A percentile compares a stretch with the other conserved stretches of the same genome.
phyloP scores from a whole-genome alignment of 1,284 basidiomycete species.

The Heterobasidion occidentale region DNA sequence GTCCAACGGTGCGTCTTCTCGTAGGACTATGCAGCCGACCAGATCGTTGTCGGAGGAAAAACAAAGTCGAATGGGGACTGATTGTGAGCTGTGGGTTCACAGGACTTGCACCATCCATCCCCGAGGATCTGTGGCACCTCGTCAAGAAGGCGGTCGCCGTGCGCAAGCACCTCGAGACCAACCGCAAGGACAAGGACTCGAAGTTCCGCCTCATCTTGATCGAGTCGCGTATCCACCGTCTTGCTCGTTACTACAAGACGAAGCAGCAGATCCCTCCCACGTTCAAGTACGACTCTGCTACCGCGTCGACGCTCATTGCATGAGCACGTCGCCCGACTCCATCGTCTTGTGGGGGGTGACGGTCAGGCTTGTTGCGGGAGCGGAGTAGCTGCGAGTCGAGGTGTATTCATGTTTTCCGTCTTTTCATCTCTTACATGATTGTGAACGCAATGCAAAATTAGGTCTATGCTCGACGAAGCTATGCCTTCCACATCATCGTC shows the following conservation, averaged over 20 bases:
- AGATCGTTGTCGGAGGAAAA: neutral
- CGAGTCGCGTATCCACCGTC: slow-evolving; percentile 97
- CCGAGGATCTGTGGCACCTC: slow-evolving; percentile 99
- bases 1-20: slow-evolving; percentile 67
- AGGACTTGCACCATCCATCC: slow-evolving; percentile 97
- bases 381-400: neutral
- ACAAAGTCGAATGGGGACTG: neutral
- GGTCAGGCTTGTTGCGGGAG: neutral
- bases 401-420: slow-evolving; percentile 1
- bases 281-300: slow-evolving; percentile 96
- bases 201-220: slow-evolving; percentile 98
- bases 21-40: neutral
- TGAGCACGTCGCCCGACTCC: slow-evolving; percentile 27
- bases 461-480: neutral
- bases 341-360: neutral
- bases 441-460: slow-evolving; percentile 1
- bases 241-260: slow-evolving; percentile 95
- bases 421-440: slow-evolving; percentile 1
- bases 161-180: slow-evolving; percentile 97
- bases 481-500: neutral
- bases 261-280: slow-evolving; percentile 96
- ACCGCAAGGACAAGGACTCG: slow-evolving; percentile 98
- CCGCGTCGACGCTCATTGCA: slow-evolving; percentile 81
- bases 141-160: slow-evolving; percentile 99
- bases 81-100: neutral